Evolutionary conservation across 352 stramenopile genomes (phyloP), one percentile per base, ranked within the genome.

Genomic region (Globisporangium echinulatum): DNA sequence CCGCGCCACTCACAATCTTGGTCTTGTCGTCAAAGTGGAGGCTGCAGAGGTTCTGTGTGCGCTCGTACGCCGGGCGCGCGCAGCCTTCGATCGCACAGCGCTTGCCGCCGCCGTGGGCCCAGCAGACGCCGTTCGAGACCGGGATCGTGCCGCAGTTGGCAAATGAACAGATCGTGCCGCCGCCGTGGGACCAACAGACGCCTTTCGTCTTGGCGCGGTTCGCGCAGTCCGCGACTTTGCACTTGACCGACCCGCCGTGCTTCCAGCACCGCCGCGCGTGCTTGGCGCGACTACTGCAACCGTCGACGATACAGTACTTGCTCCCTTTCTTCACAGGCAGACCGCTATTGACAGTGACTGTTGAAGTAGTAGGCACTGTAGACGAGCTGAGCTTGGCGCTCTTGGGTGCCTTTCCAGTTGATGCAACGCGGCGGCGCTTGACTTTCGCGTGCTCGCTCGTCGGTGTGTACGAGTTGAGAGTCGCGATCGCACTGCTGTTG

Each of bases 121-220:
- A 77, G 53, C 70, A 77, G 17, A 68, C 61, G 3, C 64, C 68
- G 38, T 71, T 74, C n/a, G 59, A 64, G 52, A 64, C 59, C 19
- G 59, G 2, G 40, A 44, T 44, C 40, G 40, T 44, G 5, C 61
- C 63, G 52, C 77, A 87, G 10, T 67, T 64, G 9, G 46, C 56
- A 58, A 76, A 73, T 0, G 72, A 77, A 60, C 77, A 87, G 13
- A 76, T 58, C 10, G 71, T 87, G 50, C 77, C 77, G 33, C 77
- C 77, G 15, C 77, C 77, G 59, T 87, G 77, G 14, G 72, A 83
- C 77, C 77, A 87, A 58, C 77, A 87, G 6, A 87, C 68, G 10
- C 77, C 77, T 49, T 81, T 81, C 39, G 74, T 80, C 61, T 87
- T 87, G 43, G 74, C 74, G 48, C 74, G 74, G 62, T 87, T 87